These are phyloP conservation scores for Moniliophthora roreri DNA, from an alignment of 1,284 basidiomycete genomes.

Conservation along the genomic window DNA sequence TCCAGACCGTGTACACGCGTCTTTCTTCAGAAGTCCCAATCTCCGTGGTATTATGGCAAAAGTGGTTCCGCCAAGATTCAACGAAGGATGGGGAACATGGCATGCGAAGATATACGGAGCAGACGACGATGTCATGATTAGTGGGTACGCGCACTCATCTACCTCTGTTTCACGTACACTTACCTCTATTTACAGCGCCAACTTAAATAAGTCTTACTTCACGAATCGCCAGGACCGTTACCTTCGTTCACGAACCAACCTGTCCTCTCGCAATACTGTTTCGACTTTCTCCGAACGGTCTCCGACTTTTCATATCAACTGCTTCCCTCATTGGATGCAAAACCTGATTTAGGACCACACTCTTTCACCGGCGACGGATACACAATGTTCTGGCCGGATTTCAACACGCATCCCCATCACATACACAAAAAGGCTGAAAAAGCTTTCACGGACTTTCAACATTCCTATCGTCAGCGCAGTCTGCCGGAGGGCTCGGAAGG, in stretches of 20 bases:
- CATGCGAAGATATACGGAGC: slow-evolving; percentile 96
- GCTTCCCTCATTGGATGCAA: slow-evolving; percentile 29
- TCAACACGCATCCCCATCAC: slow-evolving; percentile 54
- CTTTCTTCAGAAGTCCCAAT: slow-evolving; percentile 85
- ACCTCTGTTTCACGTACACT: slow-evolving; percentile 1
- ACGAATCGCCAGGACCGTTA: slow-evolving; percentile 95
- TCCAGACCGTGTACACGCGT: slow-evolving; percentile 75
- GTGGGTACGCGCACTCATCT: slow-evolving; percentile 65
- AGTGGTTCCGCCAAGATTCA: slow-evolving; percentile 88
- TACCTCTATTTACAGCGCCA: slow-evolving; percentile 64
- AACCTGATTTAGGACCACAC: slow-evolving; percentile 18
- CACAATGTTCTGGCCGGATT: slow-evolving; percentile 57
- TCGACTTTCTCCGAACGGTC: slow-evolving; percentile 72
- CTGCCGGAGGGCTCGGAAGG: not conserved
- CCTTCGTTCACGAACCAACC: slow-evolving; percentile 71
- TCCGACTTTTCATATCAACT: slow-evolving; percentile 77
- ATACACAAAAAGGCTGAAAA: slow-evolving; percentile 53
- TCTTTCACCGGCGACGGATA: slow-evolving; percentile 37
- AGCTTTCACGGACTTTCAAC: slow-evolving; percentile 53
- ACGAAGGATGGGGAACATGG: slow-evolving; percentile 99
- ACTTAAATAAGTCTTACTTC: slow-evolving; percentile 93
- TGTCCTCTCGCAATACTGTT: slow-evolving; percentile 79
- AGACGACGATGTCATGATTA: slow-evolving; percentile 91
- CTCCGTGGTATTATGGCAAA: slow-evolving; percentile 74
- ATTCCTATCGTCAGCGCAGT: slow-evolving; percentile 30